Percentiles rank a stretch among this genome's conserved stretches.
phyloP scores from a whole-genome alignment of 352 stramenopile species.

The Blastocystis sp. region DNA sequence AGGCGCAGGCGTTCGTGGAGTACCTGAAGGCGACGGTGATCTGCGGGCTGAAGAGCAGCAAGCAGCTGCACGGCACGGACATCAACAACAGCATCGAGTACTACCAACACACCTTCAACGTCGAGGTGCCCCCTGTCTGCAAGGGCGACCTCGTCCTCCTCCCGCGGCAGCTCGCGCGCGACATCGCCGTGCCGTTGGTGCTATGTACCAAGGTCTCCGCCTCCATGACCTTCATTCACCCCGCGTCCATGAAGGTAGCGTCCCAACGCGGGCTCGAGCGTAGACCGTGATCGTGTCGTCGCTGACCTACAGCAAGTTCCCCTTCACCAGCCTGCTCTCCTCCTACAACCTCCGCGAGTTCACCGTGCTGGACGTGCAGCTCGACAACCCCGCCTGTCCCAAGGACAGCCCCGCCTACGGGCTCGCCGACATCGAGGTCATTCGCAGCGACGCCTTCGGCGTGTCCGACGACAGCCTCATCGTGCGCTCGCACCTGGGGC shows the following conservation, averaged over 20 bases:
- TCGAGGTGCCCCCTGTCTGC: conserved; percentile 95
- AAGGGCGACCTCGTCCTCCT: conserved; percentile 88
- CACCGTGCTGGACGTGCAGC: conserved; percentile 81
- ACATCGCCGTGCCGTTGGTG: conserved; percentile 85
- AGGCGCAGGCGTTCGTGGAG: conserved; percentile 92
- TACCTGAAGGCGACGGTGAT: conserved; percentile 88
- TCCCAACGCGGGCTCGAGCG: conserved; percentile 78
- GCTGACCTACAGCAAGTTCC: conserved; percentile 88
- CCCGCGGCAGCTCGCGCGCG: conserved; percentile 83
- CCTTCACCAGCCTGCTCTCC: conserved; percentile 88
- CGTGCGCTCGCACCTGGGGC: conserved; percentile 89
- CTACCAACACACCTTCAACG: conserved; percentile 96
- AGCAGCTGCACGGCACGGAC: conserved; percentile 92
- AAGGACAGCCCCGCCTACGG: conserved; percentile 13
- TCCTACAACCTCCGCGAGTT: conserved; percentile 81
- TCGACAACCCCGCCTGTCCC: neutral
- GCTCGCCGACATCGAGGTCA: conserved; percentile 79
- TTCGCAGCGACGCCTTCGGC: conserved; percentile 81
- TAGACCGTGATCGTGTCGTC: neutral
- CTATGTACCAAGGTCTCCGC: conserved; percentile 88
- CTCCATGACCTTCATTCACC: conserved; percentile 94
- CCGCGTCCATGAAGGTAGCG: conserved; percentile 88
- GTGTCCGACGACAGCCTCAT: conserved; percentile 90
- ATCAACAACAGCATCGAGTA: conserved; percentile 97
- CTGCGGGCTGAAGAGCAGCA: conserved; percentile 74